Percentiles rank a stretch among this genome's conserved stretches.
These are phyloP conservation scores for Phytopythium boreale DNA, from an alignment of 352 stramenopile species.

Conservation along the genomic window DNA sequence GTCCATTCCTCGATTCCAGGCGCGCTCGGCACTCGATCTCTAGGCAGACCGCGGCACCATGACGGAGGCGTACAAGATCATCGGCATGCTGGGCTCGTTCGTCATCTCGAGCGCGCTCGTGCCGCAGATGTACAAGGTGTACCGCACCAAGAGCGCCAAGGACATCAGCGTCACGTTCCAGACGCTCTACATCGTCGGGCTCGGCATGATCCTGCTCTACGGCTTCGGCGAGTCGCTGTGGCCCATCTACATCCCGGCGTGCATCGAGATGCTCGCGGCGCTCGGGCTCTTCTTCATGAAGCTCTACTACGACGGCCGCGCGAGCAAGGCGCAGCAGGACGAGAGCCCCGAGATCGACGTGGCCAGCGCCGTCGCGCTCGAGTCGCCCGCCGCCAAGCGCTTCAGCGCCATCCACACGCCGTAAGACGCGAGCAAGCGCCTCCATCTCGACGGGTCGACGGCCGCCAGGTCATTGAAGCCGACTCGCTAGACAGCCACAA, in stretches of 20 bases:
- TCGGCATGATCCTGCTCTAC: slow-evolving; percentile 40
- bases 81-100: slow-evolving; percentile 59
- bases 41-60: slow-evolving; percentile 9
- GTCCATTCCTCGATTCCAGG: slow-evolving; percentile 16
- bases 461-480: too few relatives aligned
- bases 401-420: slow-evolving; percentile 6
- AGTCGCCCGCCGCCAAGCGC: slow-evolving; percentile 7
- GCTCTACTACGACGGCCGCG: slow-evolving; percentile 31
- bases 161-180: slow-evolving; percentile 55
- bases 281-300: slow-evolving; percentile 43
- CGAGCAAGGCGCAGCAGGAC: slow-evolving; percentile 12
- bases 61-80: slow-evolving; percentile 41
- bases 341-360: slow-evolving; percentile 20
- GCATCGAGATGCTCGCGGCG: slow-evolving; percentile 34
- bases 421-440: background rate
- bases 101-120: slow-evolving; percentile 56
- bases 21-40: slow-evolving; percentile 1
- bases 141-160: slow-evolving; percentile 53
- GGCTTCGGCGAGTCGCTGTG: slow-evolving; percentile 45
- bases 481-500: background rate
- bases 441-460: background rate
- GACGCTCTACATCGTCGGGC: slow-evolving; percentile 36
- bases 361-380: slow-evolving; percentile 6
- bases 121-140: slow-evolving; percentile 58
- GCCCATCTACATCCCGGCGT: slow-evolving; percentile 55